Percentiles rank a stretch among this genome's conserved stretches.
phyloP scores from a whole-genome alignment of 768 basidiomycete genomes.

The Exsudoporus frostii region DNA sequence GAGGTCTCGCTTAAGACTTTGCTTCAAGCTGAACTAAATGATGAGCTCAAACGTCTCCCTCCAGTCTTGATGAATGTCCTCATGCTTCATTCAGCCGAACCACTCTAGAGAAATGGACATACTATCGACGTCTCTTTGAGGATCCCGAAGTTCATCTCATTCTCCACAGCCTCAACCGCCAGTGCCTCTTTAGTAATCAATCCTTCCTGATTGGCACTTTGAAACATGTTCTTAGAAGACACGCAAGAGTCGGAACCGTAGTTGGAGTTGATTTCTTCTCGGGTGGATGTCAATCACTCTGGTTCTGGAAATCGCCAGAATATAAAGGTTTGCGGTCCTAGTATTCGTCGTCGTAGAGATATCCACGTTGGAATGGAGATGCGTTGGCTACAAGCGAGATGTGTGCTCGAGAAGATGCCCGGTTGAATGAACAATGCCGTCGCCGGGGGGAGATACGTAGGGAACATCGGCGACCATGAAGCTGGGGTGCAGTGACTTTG shows the following conservation, averaged over 20 bases:
- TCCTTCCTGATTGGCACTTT: conserved; percentile 71
- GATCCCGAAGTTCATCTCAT: no score
- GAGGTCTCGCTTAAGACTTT: background rate
- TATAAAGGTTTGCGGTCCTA: conserved; percentile 72
- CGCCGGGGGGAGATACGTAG: conserved; percentile 54
- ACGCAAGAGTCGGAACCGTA: conserved; percentile 93
- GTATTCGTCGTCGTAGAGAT: conserved; percentile 70
- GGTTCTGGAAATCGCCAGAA: conserved; percentile 76
- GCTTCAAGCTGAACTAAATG: no score
- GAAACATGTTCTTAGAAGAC: conserved; percentile 95
- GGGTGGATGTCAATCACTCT: conserved; percentile 73
- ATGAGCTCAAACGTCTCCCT: no score
- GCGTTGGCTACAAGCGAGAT: conserved; percentile 83
- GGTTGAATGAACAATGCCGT: conserved; percentile 48
- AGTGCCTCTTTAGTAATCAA: no score
- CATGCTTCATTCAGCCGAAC: no score
- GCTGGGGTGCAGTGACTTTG: no score
- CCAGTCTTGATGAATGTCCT: no score
- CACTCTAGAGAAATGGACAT: no score
- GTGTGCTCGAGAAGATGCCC: conserved; percentile 55
- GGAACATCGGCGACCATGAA: no score
- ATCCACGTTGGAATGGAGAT: conserved; percentile 76
- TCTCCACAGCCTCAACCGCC: no score
- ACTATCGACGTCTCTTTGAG: no score
- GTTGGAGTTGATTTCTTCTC: conserved; percentile 75